Conservation (phyloP, 1,284 basidiomycete genomes). For the Sporisorium reilianum region DNA sequence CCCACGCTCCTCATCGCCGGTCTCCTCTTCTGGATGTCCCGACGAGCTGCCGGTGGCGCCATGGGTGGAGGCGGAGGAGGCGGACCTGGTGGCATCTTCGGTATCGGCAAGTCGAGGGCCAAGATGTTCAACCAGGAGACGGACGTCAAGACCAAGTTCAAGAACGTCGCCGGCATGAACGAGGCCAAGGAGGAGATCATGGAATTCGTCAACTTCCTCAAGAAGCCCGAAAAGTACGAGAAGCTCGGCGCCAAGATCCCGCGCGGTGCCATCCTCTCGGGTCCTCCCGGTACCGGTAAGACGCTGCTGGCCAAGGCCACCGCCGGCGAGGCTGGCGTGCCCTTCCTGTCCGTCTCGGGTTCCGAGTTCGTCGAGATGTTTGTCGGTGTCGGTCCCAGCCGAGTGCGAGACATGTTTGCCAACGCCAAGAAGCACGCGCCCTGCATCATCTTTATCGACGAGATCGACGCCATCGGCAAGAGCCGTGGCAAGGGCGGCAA, state of each 20-base stretch:
- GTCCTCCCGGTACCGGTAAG: constrained; percentile 98
- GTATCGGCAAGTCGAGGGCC: constrained; percentile 94
- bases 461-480: constrained; percentile 92
- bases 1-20: constrained; percentile 92
- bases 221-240: constrained; percentile 94
- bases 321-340: constrained; percentile 95
- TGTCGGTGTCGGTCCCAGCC: constrained; percentile 96
- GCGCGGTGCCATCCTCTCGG: constrained; percentile 95
- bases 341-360: constrained; percentile 97
- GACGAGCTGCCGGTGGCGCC: constrained; percentile 75
- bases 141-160: constrained; percentile 91
- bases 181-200: constrained; percentile 99
- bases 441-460: constrained; percentile 81
- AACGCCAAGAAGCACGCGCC: constrained; percentile 97
- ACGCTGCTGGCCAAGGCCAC: constrained; percentile 98
- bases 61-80: constrained; percentile 69
- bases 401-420: constrained; percentile 96
- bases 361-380: constrained; percentile 99
- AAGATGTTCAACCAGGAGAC: constrained; percentile 98
- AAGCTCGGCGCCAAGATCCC: constrained; percentile 98
- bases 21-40: constrained; percentile 88
- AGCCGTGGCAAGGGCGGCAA: constrained; percentile 87
- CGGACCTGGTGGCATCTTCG: constrained; percentile 91
- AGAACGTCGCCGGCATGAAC: constrained; percentile 98
- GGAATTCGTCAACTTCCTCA: constrained; percentile 99